Evolutionary conservation across 2,329 filamentous ascomycete species (phyloP).

Genomic region (Verticillium albo-atrum): DNA sequence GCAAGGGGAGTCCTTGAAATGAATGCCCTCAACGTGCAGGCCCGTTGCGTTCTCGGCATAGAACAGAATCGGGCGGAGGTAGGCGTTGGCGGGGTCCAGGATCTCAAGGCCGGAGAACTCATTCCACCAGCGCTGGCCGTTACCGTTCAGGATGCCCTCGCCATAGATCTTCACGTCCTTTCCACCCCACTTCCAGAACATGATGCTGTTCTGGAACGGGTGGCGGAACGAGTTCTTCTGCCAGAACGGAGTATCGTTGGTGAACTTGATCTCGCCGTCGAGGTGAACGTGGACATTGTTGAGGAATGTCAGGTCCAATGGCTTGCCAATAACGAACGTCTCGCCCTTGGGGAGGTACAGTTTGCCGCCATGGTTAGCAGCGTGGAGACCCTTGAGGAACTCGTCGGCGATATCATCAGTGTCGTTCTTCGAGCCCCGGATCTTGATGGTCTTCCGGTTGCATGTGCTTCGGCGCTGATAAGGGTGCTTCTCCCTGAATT

Average conservation of each 20-base stretch:
- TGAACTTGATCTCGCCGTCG: constrained; percentile 56
- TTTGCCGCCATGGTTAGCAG: constrained; percentile 55
- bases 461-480: constrained; percentile 18
- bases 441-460: constrained; percentile 33
- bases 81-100: constrained; percentile 46
- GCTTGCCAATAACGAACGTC: constrained; percentile 54
- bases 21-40: constrained; percentile 51
- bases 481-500: constrained; percentile 34
- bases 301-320: constrained; percentile 53
- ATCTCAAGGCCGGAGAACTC: constrained; percentile 44
- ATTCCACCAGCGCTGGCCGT: constrained; percentile 58
- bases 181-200: constrained; percentile 64
- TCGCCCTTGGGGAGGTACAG: constrained; percentile 48
- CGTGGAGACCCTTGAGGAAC: constrained; percentile 48
- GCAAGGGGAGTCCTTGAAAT: constrained; percentile 56
- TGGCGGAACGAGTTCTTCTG: constrained; percentile 58
- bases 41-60: constrained; percentile 57
- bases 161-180: constrained; percentile 60
- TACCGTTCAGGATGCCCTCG: constrained; percentile 54
- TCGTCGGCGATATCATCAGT: constrained; percentile 52
- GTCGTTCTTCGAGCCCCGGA: constrained; percentile 47
- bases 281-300: constrained; percentile 53
- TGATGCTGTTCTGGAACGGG: constrained; percentile 60
- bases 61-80: constrained; percentile 54
- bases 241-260: constrained; percentile 64